Conservation (phyloP, 768 basidiomycete species). For the Psilocybe sp. region DNA sequence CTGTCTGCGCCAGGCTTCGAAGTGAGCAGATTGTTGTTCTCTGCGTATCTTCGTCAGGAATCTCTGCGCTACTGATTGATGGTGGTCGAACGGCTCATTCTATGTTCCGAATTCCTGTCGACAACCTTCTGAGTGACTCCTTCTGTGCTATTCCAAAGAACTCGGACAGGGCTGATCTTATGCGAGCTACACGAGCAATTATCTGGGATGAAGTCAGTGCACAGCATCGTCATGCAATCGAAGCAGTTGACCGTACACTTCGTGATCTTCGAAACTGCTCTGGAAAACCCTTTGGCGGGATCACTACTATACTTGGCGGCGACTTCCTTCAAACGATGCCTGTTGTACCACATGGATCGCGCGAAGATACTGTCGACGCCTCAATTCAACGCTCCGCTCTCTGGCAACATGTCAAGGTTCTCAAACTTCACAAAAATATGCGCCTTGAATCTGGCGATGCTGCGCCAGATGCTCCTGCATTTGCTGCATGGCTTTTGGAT, state of each 20-base stretch:
- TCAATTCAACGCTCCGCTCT: conserved; percentile 9
- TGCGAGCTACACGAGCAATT: conserved; percentile 16
- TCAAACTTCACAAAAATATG: conserved; percentile 11
- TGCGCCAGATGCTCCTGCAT: conserved; percentile 2
- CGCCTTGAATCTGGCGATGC: background rate
- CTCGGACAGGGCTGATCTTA: conserved; percentile 15
- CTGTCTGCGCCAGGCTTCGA: conserved; percentile 28
- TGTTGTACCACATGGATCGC: conserved; percentile 34
- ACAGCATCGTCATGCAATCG: conserved; percentile 32
- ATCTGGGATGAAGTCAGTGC: conserved; percentile 46
- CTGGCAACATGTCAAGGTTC: conserved; percentile 5
- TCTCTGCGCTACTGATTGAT: conserved; percentile 40
- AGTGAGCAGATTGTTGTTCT: conserved; percentile 31
- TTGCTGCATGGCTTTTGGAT: conserved; percentile 22
- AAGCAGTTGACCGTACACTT: conserved; percentile 37
- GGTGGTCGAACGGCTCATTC: conserved; percentile 29
- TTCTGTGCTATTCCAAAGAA: conserved; percentile 32
- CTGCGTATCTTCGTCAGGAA: conserved; percentile 49
- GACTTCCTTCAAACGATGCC: conserved; percentile 48
- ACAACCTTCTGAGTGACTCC: conserved; percentile 19
- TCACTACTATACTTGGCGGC: conserved; percentile 45
- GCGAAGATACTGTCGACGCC: conserved; percentile 34
- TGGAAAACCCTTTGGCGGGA: conserved; percentile 43
- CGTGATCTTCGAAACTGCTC: conserved; percentile 27
- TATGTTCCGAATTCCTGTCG: conserved; percentile 44